A percentile compares a stretch with the other conserved stretches of the same genome.
Conservation (phyloP, 257 asterid species). For the Capsicum chinense region DNA sequence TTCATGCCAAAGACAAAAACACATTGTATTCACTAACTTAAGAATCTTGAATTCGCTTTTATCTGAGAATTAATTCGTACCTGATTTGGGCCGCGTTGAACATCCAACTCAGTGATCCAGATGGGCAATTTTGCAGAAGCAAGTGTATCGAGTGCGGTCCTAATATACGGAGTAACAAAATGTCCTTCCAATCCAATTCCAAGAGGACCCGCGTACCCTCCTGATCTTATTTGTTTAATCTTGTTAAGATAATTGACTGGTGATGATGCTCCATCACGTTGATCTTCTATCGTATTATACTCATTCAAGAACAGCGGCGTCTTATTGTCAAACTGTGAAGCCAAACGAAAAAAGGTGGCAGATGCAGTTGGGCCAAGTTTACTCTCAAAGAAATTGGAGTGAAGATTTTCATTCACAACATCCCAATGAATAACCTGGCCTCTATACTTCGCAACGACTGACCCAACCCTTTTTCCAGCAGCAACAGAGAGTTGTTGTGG, state of each 20-base stretch:
- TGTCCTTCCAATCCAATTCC: constrained; percentile 50
- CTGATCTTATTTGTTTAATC: constrained; percentile 45
- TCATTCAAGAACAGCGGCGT: constrained; percentile 64
- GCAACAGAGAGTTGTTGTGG: constrained; percentile 40
- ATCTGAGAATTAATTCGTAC: constrained; percentile 27
- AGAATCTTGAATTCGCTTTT: neutral
- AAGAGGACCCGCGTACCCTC: constrained; percentile 46
- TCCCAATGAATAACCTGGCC: constrained; percentile 73
- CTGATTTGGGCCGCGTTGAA: constrained; percentile 46
- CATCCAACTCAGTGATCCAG: constrained; percentile 81
- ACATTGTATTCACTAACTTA: neutral
- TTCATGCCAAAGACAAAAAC: constrained; percentile 26
- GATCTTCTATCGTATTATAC: constrained; percentile 60
- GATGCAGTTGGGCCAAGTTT: constrained; percentile 52
- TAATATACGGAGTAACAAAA: constrained; percentile 47
- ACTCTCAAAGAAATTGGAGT: constrained; percentile 49
- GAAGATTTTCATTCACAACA: constrained; percentile 68
- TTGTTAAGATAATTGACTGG: constrained; percentile 52
- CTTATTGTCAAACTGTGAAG: constrained; percentile 46
- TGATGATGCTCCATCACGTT: constrained; percentile 42
- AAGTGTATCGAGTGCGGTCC: constrained; percentile 55
- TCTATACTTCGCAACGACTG: constrained; percentile 48
- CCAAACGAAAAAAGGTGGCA: constrained; percentile 38
- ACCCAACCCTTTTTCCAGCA: constrained; percentile 42
- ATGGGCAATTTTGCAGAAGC: constrained; percentile 58